phyloP scores from a whole-genome alignment of 306 rosid species.

The Erythrophleum fordii region DNA sequence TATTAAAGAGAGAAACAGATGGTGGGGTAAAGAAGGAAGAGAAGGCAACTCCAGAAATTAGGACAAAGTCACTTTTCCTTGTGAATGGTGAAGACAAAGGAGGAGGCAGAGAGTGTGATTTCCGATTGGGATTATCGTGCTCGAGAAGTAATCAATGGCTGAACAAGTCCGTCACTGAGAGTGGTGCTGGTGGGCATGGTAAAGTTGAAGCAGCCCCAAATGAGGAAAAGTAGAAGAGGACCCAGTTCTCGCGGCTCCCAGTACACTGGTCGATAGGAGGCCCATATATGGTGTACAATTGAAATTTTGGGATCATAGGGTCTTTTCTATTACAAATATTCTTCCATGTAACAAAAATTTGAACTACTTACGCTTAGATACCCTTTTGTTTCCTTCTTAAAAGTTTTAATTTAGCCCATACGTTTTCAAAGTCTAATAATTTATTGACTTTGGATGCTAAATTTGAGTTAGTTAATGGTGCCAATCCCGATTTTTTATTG shows the following conservation, averaged over 20 bases:
- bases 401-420: background rate
- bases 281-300: slow-evolving; percentile 72
- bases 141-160: slow-evolving; percentile 35
- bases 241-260: slow-evolving; percentile 88
- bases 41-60: slow-evolving; percentile 8
- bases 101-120: slow-evolving; percentile 25
- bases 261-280: slow-evolving; percentile 91
- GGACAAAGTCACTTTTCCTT: slow-evolving; percentile 55
- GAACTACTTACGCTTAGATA: background rate
- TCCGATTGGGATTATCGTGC: slow-evolving; percentile 32
- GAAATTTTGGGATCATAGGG: background rate
- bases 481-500: no score
- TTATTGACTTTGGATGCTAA: background rate
- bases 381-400: background rate
- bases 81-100: background rate
- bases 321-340: background rate
- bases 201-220: slow-evolving; percentile 44
- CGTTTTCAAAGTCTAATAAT: background rate
- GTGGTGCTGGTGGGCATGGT: slow-evolving; percentile 10
- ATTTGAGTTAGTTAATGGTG: background rate
- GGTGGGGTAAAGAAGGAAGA: background rate
- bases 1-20: slow-evolving; percentile 44
- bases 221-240: slow-evolving; percentile 71
- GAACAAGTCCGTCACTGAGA: slow-evolving; percentile 44
- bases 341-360: background rate